Conservation (phyloP, 805 yeast species). For the Starmerella floris region DNA sequence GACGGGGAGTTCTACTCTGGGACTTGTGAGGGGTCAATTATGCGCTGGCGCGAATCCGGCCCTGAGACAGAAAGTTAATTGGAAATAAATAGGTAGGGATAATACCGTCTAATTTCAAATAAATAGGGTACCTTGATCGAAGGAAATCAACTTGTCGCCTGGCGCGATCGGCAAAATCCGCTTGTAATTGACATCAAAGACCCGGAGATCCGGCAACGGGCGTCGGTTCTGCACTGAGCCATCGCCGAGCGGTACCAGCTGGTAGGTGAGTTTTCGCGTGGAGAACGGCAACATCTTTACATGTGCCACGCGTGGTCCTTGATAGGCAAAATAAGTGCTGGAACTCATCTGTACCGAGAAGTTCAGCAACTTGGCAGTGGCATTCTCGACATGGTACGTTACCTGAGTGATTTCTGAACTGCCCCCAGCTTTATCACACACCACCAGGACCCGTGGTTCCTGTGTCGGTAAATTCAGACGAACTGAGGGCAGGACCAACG, state of each 20-base stretch:
- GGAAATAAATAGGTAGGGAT: not conserved
- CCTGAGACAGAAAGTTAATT: not conserved
- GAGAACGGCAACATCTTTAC: constrained; percentile 51
- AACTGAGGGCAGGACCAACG: constrained; percentile 17
- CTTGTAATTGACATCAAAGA: constrained; percentile 56
- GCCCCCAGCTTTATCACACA: constrained; percentile 19
- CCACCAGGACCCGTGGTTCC: constrained; percentile 22
- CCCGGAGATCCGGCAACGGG: constrained; percentile 46
- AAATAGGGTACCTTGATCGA: constrained; percentile 18
- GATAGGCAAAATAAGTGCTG: constrained; percentile 31
- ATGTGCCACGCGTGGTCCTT: constrained; percentile 27
- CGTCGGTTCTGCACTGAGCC: constrained; percentile 21
- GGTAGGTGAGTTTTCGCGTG: constrained; percentile 28
- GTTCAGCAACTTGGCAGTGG: constrained; percentile 55
- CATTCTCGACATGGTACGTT: constrained; percentile 52
- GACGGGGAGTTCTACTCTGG: constrained; percentile 46
- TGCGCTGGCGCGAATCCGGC: constrained; percentile 38
- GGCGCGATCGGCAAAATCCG: constrained; percentile 44
- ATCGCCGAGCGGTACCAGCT: constrained; percentile 22
- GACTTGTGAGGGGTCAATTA: constrained; percentile 52
- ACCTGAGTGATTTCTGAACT: constrained; percentile 26
- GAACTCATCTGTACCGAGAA: constrained; percentile 40
- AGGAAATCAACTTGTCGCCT: constrained; percentile 19
- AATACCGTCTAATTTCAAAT: not conserved
- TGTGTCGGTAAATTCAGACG: constrained; percentile 20